Base-by-base conservation (phyloP, 2,329 filamentous ascomycete species). In the Phyllosticta citrichinensis region DNA sequence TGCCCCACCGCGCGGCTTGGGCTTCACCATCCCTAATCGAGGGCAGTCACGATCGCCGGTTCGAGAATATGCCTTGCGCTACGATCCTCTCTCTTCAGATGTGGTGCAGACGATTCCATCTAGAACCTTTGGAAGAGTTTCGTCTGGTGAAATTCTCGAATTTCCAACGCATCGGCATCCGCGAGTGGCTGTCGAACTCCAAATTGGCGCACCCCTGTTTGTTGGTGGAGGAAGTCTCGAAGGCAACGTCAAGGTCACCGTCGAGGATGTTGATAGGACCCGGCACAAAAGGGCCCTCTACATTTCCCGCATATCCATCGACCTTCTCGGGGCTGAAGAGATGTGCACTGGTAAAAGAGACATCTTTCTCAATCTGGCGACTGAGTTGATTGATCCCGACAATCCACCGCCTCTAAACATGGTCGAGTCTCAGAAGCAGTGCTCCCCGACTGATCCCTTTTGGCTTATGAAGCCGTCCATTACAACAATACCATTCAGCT, bases 201-300 rank as follows among this genome's bases (percentile, higher is more conserved):
- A 79, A 56, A 70, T 80, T 24, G 76, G 76, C 30, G 78, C 79
- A 19, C 75, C 80, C 4, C 68, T 83, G 9, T 82, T 81, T 62
- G 79, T 83, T n/a, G 81, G 81, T 19, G 80, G 80, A 27, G 79
- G 80, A 9, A 81, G 76, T 11, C 74, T 82, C 14, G 80, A 83
- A 70, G 81, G 81, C 20, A 73, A 75, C 60, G 71, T 80, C 12
- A 75, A 76, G 57, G 70, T 82, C 56, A 74, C 71, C 6, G 71
- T 82, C 40, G 77, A 81, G 59, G 77, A 79, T 63, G 74, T 75
- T 55, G 75, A 79, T 60, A 71, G 75, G 61, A 67, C 73, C 63
- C 70, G 76, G 62, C 74, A 77, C 62, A 74, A 75, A 64, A 71
- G 73, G 60, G 73, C 73, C 47, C 65, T 83, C 25, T 76, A 76